A percentile compares a stretch with the other conserved stretches of the same genome.
Conservation (phyloP, 1,284 basidiomycete genomes). For the Boletus sp. region DNA sequence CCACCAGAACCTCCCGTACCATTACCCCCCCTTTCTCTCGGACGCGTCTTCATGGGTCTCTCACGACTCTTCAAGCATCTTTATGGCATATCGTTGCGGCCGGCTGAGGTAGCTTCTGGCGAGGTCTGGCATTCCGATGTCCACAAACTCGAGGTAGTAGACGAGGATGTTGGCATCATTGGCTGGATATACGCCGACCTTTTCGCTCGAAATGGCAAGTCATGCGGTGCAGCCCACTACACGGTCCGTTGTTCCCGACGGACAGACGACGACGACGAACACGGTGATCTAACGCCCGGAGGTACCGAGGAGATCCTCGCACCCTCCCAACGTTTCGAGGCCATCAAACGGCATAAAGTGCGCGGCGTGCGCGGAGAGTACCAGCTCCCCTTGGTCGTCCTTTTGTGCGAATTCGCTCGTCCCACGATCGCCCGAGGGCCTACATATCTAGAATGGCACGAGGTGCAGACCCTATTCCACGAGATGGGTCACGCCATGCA, state of each 20-base stretch:
- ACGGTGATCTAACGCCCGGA: slow-evolving; percentile 60
- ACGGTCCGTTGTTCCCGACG: slow-evolving; percentile 94
- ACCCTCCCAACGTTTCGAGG: slow-evolving; percentile 64
- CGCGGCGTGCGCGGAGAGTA: slow-evolving; percentile 70
- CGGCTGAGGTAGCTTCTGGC: slow-evolving; percentile 67
- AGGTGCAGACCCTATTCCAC: slow-evolving; percentile 95
- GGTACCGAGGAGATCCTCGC: slow-evolving; percentile 44
- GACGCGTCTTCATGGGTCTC: slow-evolving; percentile 85
- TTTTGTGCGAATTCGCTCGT: slow-evolving; percentile 86
- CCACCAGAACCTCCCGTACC: slow-evolving; percentile 70
- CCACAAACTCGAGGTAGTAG: slow-evolving; percentile 90
- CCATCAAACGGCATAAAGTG: slow-evolving; percentile 56
- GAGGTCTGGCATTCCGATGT: slow-evolving; percentile 92
- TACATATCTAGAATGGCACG: slow-evolving; percentile 88
- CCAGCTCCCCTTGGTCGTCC: slow-evolving; percentile 91
- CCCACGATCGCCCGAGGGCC: slow-evolving; percentile 67
- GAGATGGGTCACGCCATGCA: slow-evolving; percentile 99
- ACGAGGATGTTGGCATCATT: slow-evolving; percentile 83
- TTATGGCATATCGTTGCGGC: slow-evolving; percentile 86
- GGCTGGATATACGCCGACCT: slow-evolving; percentile 97
- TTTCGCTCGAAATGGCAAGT: slow-evolving; percentile 85
- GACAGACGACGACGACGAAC: slow-evolving; percentile 87
- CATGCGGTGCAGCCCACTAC: slow-evolving; percentile 94
- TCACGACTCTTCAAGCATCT: slow-evolving; percentile 83
- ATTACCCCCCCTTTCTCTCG: slow-evolving; percentile 76